Conservation (phyloP, 2,329 filamentous ascomycete species). For the Neofusicoccum cordaticola region DNA sequence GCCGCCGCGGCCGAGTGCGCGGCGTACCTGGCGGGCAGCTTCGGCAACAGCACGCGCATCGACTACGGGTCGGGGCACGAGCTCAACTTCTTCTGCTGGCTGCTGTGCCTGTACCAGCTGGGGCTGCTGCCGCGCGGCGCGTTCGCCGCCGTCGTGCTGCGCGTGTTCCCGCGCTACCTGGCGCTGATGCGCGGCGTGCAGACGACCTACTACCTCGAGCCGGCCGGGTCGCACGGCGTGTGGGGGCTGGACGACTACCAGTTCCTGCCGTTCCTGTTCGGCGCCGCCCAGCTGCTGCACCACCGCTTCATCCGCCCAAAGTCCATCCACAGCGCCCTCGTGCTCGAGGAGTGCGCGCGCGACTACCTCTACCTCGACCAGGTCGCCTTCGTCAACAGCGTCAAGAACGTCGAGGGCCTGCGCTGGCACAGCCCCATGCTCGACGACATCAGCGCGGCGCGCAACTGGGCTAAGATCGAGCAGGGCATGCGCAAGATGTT, state of each 20-base stretch:
- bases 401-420: conserved; percentile 91
- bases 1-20: conserved; percentile 67
- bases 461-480: conserved; percentile 89
- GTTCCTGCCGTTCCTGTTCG: conserved; percentile 53
- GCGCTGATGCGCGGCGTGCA: conserved; percentile 83
- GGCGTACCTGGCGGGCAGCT: conserved; percentile 76
- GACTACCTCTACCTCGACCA: conserved; percentile 92
- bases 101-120: conserved; percentile 88
- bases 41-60: conserved; percentile 82
- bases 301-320: conserved; percentile 58
- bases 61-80: conserved; percentile 98
- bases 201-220: conserved; percentile 92
- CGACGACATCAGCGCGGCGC: conserved; percentile 90
- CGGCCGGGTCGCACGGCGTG: conserved; percentile 55
- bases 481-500: conserved; percentile 97
- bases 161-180: conserved; percentile 80
- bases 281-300: conserved; percentile 56
- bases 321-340: conserved; percentile 78
- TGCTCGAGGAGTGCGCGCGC: conserved; percentile 78
- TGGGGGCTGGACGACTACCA: conserved; percentile 55
- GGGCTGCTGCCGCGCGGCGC: conserved; percentile 61
- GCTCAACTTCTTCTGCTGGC: conserved; percentile 94
- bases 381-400: conserved; percentile 89
- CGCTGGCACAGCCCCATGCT: conserved; percentile 98
- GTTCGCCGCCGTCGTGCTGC: conserved; percentile 71